phyloP scores from a whole-genome alignment of 441 rosid genomes.

The Mallotus japonicus region DNA sequence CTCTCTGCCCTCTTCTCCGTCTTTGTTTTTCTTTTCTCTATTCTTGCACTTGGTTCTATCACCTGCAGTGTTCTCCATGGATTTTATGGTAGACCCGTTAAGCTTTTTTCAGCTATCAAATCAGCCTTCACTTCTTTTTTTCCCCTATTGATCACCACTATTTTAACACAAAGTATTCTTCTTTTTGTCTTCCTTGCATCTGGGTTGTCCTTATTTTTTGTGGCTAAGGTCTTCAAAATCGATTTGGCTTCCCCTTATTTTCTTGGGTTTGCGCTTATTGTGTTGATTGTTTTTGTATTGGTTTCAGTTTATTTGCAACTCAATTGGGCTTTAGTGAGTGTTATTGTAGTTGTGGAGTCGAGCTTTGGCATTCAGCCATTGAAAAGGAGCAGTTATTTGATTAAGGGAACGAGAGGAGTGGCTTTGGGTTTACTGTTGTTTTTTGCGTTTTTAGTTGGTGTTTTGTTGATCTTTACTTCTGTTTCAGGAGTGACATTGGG shows the following conservation, averaged over 20 bases:
- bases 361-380: constrained; percentile 62
- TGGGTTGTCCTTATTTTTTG: constrained; percentile 30
- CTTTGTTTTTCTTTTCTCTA: constrained; percentile 34
- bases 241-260: constrained; percentile 39
- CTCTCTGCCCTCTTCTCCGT: constrained; percentile 27
- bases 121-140: constrained; percentile 54
- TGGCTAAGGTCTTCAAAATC: constrained; percentile 23
- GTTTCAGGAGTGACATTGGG: constrained; percentile 15
- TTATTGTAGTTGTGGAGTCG: constrained; percentile 68
- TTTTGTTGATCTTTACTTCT: constrained; percentile 32
- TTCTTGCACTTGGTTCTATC: constrained; percentile 60
- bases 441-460: constrained; percentile 26
- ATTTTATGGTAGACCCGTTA: constrained; percentile 75
- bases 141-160: constrained; percentile 42
- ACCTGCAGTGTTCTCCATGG: constrained; percentile 66
- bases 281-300: constrained; percentile 16
- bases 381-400: constrained; percentile 48
- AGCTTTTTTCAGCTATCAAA: constrained; percentile 47
- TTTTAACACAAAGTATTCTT: constrained; percentile 29
- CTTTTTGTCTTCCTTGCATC: constrained; percentile 28
- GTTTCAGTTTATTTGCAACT: constrained; percentile 39
- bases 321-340: constrained; percentile 49
- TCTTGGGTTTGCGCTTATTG: constrained; percentile 17
- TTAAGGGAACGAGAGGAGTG: constrained; percentile 48
- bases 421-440: constrained; percentile 36